Evolutionary conservation across 805 yeast species (phyloP).

Genomic region (Candida jianshihensis): DNA sequence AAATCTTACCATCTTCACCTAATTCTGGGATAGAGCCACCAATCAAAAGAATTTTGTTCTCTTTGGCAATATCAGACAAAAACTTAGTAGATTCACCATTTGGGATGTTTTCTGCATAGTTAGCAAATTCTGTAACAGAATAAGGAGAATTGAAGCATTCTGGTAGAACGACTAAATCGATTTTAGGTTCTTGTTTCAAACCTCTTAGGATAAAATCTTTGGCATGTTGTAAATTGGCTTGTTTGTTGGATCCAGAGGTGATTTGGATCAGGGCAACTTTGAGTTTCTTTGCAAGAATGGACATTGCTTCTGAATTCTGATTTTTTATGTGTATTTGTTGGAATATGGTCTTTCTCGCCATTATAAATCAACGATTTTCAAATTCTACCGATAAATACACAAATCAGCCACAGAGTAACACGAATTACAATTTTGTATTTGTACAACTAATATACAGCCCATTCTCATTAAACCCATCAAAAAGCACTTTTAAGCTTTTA

Average conservation of each 20-base stretch:
- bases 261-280: conserved; percentile 84
- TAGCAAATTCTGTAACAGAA: conserved; percentile 75
- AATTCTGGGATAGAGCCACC: conserved; percentile 95
- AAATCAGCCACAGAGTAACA: too few relatives aligned
- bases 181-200: conserved; percentile 43
- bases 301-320: conserved; percentile 7
- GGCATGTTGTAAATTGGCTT: conserved; percentile 68
- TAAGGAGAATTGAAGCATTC: conserved; percentile 97
- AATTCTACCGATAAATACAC: too few relatives aligned
- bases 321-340: too few relatives aligned
- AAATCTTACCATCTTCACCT: conserved; percentile 44
- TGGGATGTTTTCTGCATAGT: conserved; percentile 86
- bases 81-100: conserved; percentile 60
- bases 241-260: conserved; percentile 62
- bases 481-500: too few relatives aligned
- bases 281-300: conserved; percentile 36
- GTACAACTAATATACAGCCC: not conserved
- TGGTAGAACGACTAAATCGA: conserved; percentile 83
- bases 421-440: too few relatives aligned
- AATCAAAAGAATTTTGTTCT: conserved; percentile 55
- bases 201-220: conserved; percentile 61
- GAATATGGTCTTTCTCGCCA: too few relatives aligned
- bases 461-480: too few relatives aligned
- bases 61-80: conserved; percentile 61
- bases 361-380: too few relatives aligned